Percentiles rank a stretch among this genome's conserved stretches.
Evolutionary conservation across 371 early-diverging fungal genomes (phyloP).

Genomic region (Syncephalastrum sp.): DNA sequence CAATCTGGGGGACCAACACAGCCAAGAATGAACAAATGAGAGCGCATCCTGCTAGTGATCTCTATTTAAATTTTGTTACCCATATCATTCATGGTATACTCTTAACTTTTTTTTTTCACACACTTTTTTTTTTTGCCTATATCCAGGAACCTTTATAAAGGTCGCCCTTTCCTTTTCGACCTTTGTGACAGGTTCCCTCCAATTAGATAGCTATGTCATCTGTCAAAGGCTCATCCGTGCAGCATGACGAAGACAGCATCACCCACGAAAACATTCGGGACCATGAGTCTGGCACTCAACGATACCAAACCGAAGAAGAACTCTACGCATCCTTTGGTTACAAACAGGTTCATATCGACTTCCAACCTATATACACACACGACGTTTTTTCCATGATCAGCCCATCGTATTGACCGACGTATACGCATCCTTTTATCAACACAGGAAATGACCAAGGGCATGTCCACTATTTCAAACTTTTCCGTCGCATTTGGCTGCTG

Average conservation of each 20-base stretch:
- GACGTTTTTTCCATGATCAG: not conserved
- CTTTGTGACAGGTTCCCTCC: conserved; percentile 1
- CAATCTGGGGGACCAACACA: no score
- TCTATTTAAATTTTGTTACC: no score
- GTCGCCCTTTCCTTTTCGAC: not conserved
- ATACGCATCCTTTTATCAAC: conserved; percentile 12
- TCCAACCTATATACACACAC: not conserved
- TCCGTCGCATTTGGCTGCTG: conserved; percentile 63
- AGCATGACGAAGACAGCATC: no score
- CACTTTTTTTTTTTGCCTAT: no score
- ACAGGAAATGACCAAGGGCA: conserved; percentile 67
- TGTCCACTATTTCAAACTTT: conserved; percentile 40
- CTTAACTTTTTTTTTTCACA: no score
- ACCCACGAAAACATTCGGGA: conserved; percentile 3
- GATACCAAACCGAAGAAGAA: conserved; percentile 40
- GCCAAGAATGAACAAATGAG: no score
- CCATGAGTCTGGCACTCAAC: conserved; percentile 17
- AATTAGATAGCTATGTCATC: no score
- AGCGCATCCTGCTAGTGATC: no score
- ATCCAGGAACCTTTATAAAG: conserved; percentile 8
- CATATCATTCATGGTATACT: no score
- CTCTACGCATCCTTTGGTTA: conserved; percentile 57
- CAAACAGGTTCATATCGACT: conserved; percentile 44
- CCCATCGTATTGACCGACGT: not conserved
- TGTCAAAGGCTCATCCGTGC: no score